Evolutionary conservation across 495 filamentous ascomycete species (phyloP).

Genomic region (Oidiodendron maius): DNA sequence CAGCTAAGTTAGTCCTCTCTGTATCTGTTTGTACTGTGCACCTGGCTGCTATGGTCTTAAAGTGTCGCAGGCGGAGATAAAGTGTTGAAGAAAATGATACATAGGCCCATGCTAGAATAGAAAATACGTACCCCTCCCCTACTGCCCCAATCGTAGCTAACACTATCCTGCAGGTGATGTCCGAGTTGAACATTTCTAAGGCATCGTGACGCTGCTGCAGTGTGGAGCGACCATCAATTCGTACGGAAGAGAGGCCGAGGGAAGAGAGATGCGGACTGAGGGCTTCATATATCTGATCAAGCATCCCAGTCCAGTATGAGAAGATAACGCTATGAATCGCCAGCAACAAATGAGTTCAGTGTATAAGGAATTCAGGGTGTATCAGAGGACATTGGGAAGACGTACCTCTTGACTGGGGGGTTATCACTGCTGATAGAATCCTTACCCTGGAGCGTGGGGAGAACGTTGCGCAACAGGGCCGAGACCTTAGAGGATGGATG

Average conservation of each 20-base stretch:
- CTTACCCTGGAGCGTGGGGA: no score
- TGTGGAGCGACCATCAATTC: conserved; percentile 20
- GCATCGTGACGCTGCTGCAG: neutral
- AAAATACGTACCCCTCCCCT: conserved; percentile 26
- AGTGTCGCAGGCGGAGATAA: neutral
- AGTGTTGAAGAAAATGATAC: no score
- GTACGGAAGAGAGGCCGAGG: conserved; percentile 8
- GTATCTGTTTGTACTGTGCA: neutral
- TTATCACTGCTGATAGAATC: no score
- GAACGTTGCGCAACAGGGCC: no score
- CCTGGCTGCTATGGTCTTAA: neutral
- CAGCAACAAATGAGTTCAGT: no score
- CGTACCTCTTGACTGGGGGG: no score
- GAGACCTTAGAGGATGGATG: no score
- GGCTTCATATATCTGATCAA: conserved; percentile 27
- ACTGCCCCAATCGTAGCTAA: conserved; percentile 25
- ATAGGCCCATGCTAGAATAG: no score
- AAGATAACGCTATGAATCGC: conserved; percentile 37
- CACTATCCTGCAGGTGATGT: conserved; percentile 21
- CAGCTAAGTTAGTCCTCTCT: neutral
- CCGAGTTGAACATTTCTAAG: conserved; percentile 14
- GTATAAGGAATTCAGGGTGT: no score
- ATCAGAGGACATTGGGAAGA: no score
- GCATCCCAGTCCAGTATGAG: conserved; percentile 37
- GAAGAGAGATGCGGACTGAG: neutral